Base-by-base conservation (phyloP, 2,329 filamentous ascomycete species). In the Diaporthe sp. region DNA sequence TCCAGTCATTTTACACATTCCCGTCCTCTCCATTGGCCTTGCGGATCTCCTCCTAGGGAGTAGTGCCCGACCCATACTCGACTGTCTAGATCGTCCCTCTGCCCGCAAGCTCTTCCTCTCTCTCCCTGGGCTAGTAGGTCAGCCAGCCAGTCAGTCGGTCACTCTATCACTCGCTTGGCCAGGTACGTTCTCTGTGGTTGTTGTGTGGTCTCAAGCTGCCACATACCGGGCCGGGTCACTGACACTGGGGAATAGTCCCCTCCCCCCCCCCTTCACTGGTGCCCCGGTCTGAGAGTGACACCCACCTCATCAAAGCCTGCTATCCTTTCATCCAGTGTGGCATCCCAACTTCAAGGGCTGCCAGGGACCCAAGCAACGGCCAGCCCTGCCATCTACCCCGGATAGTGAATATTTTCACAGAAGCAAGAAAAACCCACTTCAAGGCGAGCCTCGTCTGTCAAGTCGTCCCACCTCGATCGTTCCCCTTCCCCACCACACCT, bases 401-500 rank as follows among this genome's bases (percentile, higher is more conserved):
- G 40, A n/a, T 25, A 55, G 45, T 68, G 47, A 38, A 40, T 54
- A 15, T 52, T 68, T 40, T n/a, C 47, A 68, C 47, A 40, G 10
- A 40, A 54, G 5, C n/a, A 68, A 54, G 33, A 68, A 25, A 38
- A 67, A 17, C 30, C 22, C 33, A 22, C 40, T 47, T 35, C 42
- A 45, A 42, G 54, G 54, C 54, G 45, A 55, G 54, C 30, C 55
- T 35, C 40, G 70, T 10, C 28, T n/a, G 42, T 64, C 54, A 52
- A 58, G 67, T 58, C 55, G n/a, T 73, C 61, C 71, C 55, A 68
- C 61, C 45, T 54, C 40, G 30, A 33, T 50, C 25, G 19, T 64
- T 60, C 61, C 55, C 54, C 61, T 72, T 68, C 75, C 75, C 71
- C 69, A 68, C 67, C 47, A 74, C 74, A 57, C 64, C 64, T 68